Evolutionary conservation across 257 asterid species (phyloP).

Genomic region (Osmanthus fragrans): DNA sequence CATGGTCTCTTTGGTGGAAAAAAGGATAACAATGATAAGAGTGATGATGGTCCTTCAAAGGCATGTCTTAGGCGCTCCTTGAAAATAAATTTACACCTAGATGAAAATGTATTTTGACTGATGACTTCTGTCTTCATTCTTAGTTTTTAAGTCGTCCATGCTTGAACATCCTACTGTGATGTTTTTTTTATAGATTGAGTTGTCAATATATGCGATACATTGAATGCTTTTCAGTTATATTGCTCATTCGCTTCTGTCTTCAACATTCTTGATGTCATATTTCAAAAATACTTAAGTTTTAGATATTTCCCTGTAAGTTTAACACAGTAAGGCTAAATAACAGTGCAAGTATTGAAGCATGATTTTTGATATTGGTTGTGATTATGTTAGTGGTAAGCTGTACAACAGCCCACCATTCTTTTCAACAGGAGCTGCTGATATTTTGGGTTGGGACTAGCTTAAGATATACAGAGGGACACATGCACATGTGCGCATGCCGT

Average conservation of each 20-base stretch:
- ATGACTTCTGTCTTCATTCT: neutral
- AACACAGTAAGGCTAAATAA: neutral
- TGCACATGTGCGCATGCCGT: too few relatives aligned
- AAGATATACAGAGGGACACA: too few relatives aligned
- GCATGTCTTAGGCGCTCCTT: constrained; percentile 33
- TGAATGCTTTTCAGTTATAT: neutral
- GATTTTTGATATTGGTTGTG: neutral
- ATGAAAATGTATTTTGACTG: neutral
- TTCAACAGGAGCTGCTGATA: too few relatives aligned
- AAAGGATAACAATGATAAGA: constrained; percentile 57
- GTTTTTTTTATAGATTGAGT: neutral
- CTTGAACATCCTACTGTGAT: neutral
- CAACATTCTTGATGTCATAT: neutral
- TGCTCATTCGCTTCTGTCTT: neutral
- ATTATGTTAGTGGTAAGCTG: neutral
- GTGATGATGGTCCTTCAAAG: constrained; percentile 66
- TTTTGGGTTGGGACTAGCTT: too few relatives aligned
- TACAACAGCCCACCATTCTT: too few relatives aligned
- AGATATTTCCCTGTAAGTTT: neutral
- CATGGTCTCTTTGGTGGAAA: constrained; percentile 80
- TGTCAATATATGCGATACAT: neutral
- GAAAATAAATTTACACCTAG: neutral
- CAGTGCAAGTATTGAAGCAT: neutral
- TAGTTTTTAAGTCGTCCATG: neutral
- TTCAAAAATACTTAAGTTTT: neutral